These are phyloP conservation scores for Calonectria pauciramosa DNA, from an alignment of 2,329 filamentous ascomycete species.

Conservation along the genomic window DNA sequence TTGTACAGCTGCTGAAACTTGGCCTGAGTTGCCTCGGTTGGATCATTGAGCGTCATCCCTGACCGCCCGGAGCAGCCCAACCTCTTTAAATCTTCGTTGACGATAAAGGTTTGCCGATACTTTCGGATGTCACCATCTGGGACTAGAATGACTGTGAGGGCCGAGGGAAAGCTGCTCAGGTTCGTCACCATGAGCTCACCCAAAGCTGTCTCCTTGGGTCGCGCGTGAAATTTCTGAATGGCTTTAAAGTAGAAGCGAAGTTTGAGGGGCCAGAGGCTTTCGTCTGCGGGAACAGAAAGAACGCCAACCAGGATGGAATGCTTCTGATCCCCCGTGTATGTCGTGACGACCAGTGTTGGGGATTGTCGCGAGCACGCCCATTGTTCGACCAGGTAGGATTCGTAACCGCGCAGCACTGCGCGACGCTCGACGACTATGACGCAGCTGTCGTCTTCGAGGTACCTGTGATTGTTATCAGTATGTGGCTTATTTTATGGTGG, in stretches of 20 bases:
- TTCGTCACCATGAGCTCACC: conserved; percentile 96
- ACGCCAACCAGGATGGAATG: conserved; percentile 86
- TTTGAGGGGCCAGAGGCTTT: conserved; percentile 82
- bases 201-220: conserved; percentile 83
- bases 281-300: conserved; percentile 84
- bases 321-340: conserved; percentile 88
- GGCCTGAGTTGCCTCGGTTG: conserved; percentile 84
- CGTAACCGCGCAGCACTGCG: conserved; percentile 82
- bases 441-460: conserved; percentile 86
- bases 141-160: conserved; percentile 90
- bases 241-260: conserved; percentile 89
- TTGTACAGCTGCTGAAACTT: conserved; percentile 95
- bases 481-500: background rate
- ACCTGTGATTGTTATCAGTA: conserved; percentile 59
- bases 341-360: conserved; percentile 91
- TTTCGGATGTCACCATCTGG: conserved; percentile 87
- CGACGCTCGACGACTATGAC: conserved; percentile 82
- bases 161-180: conserved; percentile 90
- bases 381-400: conserved; percentile 95
- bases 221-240: conserved; percentile 86
- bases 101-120: conserved; percentile 87
- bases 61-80: conserved; percentile 92
- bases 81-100: conserved; percentile 94
- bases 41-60: conserved; percentile 83
- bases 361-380: conserved; percentile 95